Evolutionary conservation across 495 filamentous ascomycete species (phyloP), one percentile per base, ranked within the genome.

Genomic region (Cercophora scortea): DNA sequence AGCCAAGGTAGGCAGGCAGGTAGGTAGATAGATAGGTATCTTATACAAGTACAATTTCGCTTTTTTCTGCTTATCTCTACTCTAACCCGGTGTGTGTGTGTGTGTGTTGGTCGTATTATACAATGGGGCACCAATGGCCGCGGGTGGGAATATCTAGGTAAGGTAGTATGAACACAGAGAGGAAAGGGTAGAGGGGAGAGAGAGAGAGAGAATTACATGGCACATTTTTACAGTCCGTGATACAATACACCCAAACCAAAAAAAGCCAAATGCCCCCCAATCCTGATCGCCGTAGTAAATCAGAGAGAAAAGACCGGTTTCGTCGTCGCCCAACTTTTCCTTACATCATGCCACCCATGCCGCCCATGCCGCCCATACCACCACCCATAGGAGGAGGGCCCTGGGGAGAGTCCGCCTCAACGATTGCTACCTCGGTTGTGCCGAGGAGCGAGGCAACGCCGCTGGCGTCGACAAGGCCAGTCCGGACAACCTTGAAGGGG

Each of bases 401-500:
- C 87, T 96, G 95, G 71, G 95, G 90, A 25, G 25, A 25, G 67
- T 96, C 94, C 46, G 94, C 93, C 73, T 98, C 93, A 50, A 95
- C 89, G 55, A 98, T 91, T 49, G 92, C 90, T 54, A 96, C 92
- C 74, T 98, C 93, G 56, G 94, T 98, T 60, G 93, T 98, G 71
- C 93, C 93, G 57, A 98, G 87, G 51, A 98, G 82, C 49, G 91
- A 96, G 41, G 93, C 92, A 60, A 98, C 93, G 76, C 93, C 93
- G 69, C 85, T 89, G 63, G 93, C 93, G 70, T 98, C 93, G 65
- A 91, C 80, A 36, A 98, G 82, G 50, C 87, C 89, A 55, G 92
- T 98, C 60, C 93, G 89, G 63, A 98, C 93, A 57, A 98, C 93
- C 87, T 98, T 98, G 79, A 98, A 84, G 45, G 93, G 93, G 66